Evolutionary conservation across 768 basidiomycete species (phyloP).

Genomic region (Kwoniella mangroviensis): DNA sequence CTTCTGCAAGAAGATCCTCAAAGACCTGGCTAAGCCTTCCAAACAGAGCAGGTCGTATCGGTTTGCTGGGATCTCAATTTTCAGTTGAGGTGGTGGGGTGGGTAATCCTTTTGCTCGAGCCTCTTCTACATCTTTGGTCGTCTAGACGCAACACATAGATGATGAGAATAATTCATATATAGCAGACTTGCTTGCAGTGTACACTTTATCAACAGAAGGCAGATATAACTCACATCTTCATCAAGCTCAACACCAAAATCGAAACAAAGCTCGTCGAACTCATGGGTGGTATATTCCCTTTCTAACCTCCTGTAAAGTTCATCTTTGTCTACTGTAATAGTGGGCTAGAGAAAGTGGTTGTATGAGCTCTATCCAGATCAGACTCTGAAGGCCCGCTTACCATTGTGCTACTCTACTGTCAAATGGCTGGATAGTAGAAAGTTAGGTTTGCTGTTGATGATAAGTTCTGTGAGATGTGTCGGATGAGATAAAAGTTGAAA

Average conservation of each 20-base stretch:
- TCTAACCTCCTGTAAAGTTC: conserved; percentile 89
- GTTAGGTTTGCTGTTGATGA: background rate
- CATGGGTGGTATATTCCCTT: conserved; percentile 80
- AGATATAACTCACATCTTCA: conserved; percentile 77
- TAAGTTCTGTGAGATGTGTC: background rate
- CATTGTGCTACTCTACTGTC: conserved; percentile 13
- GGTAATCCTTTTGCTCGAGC: conserved; percentile 81
- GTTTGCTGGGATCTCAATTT: conserved; percentile 99
- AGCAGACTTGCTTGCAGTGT: conserved; percentile 5
- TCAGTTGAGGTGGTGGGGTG: conserved; percentile 86
- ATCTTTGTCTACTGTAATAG: conserved; percentile 91
- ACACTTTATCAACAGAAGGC: background rate
- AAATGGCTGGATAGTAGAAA: background rate
- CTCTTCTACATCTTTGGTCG: conserved; percentile 82
- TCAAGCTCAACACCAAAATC: conserved; percentile 97
- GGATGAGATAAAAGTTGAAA: background rate
- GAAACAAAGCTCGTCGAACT: conserved; percentile 93
- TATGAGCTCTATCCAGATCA: too few relatives aligned
- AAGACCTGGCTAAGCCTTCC: conserved; percentile 88
- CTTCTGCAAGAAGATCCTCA: conserved; percentile 79
- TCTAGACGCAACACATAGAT: conserved; percentile 62
- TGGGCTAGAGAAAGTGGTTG: conserved; percentile 65
- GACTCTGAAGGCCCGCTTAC: background rate
- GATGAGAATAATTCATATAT: background rate
- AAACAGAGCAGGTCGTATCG: conserved; percentile 97